Percentiles rank a stretch among this genome's conserved stretches.
Conservation (phyloP, 352 stramenopile genomes). For the Phytopythium aichiense region DNA sequence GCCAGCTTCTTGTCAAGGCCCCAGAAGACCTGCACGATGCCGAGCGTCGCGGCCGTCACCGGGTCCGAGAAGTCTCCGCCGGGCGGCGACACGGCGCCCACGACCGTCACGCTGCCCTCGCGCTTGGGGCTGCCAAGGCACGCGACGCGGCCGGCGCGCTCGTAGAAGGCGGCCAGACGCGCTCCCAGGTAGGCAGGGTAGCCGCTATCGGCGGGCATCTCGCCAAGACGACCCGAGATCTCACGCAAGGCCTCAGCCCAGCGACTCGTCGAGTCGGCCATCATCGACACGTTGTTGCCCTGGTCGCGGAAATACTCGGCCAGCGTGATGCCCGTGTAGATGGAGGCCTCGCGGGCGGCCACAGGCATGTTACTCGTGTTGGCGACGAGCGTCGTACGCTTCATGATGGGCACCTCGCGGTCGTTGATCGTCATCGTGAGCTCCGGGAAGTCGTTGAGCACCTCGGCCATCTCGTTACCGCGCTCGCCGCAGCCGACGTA, state of each 20-base stretch:
- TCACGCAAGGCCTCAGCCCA: slow-evolving; percentile 99
- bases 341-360: slow-evolving; percentile 98
- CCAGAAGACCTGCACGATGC: slow-evolving; percentile 99
- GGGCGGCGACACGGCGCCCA: slow-evolving; percentile 98
- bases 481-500: slow-evolving; percentile 99
- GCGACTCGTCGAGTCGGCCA: slow-evolving; percentile 99
- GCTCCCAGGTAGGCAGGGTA: slow-evolving; percentile 98
- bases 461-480: slow-evolving; percentile 99
- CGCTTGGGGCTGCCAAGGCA: slow-evolving; percentile 97
- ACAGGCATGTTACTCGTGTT: slow-evolving; percentile 99
- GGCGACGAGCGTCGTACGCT: slow-evolving; percentile 98
- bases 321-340: slow-evolving; percentile 99
- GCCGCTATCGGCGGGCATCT: slow-evolving; percentile 99
- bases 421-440: slow-evolving; percentile 98
- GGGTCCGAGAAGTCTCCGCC: slow-evolving; percentile 99
- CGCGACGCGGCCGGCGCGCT: slow-evolving; percentile 96
- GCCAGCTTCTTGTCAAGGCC: slow-evolving; percentile 99
- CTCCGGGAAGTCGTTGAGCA: slow-evolving; percentile 99
- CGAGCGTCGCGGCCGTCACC: slow-evolving; percentile 98
- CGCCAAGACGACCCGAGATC: slow-evolving; percentile 98
- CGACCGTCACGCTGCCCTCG: slow-evolving; percentile 98
- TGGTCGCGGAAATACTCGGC: slow-evolving; percentile 99
- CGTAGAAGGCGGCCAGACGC: slow-evolving; percentile 99
- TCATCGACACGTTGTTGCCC: slow-evolving; percentile 99
- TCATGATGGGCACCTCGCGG: slow-evolving; percentile 98